phyloP scores from a whole-genome alignment of 2,329 filamentous ascomycete species.

The Penicillium olsonii region DNA sequence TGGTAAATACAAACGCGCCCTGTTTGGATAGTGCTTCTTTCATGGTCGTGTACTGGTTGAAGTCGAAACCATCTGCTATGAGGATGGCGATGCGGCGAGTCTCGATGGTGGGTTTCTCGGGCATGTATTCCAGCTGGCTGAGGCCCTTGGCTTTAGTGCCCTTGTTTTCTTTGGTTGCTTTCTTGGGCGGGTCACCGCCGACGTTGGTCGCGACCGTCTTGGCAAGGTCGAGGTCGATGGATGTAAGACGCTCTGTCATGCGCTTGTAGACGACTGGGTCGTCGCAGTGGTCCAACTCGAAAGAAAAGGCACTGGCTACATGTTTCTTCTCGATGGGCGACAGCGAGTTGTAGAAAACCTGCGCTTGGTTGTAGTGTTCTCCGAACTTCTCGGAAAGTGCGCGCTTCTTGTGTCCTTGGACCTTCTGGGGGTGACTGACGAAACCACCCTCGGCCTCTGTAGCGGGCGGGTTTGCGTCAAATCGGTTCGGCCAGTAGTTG shows the following conservation, averaged over 20 bases:
- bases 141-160: conserved; percentile 67
- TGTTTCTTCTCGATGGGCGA: conserved; percentile 38
- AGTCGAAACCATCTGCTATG: conserved; percentile 75
- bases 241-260: conserved; percentile 66
- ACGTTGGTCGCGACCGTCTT: conserved; percentile 70
- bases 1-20: conserved; percentile 70
- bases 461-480: conserved; percentile 64
- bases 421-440: conserved; percentile 65
- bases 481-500: conserved; percentile 80
- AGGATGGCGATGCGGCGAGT: conserved; percentile 73
- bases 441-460: conserved; percentile 66
- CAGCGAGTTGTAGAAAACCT: conserved; percentile 40
- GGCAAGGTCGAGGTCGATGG: conserved; percentile 71
- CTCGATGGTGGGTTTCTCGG: conserved; percentile 65
- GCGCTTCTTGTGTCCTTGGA: conserved; percentile 70
- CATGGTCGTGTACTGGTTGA: conserved; percentile 64
- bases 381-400: conserved; percentile 46
- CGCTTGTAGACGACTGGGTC: conserved; percentile 76
- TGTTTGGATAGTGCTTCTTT: conserved; percentile 63
- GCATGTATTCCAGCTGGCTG: conserved; percentile 65
- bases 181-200: conserved; percentile 62
- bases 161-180: conserved; percentile 61
- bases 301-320: conserved; percentile 39
- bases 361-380: conserved; percentile 42
- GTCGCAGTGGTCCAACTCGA: conserved; percentile 60